Evolutionary conservation across 257 asterid genomes (phyloP).

Genomic region (Rubia yunnanensis): DNA sequence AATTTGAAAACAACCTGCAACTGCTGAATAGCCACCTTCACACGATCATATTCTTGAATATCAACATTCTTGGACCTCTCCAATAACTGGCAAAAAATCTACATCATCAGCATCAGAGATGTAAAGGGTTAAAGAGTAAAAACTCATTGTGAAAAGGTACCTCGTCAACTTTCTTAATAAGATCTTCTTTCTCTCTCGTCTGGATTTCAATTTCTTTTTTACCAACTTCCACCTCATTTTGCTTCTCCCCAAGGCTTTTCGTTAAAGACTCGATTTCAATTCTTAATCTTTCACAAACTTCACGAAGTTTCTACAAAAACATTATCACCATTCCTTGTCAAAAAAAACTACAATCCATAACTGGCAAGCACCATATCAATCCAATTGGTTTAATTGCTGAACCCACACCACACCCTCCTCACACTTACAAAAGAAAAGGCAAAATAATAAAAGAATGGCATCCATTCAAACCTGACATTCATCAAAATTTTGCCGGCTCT

Average conservation of each 20-base stretch:
- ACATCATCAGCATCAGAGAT: background rate
- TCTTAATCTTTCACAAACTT: conserved; percentile 39
- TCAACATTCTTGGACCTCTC: conserved; percentile 58
- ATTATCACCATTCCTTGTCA: background rate
- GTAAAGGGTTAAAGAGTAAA: background rate
- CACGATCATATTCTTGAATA: conserved; percentile 51
- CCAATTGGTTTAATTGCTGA: background rate
- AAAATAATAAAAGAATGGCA: background rate
- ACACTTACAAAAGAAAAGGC: background rate
- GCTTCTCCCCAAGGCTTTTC: conserved; percentile 42
- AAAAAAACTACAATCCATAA: background rate
- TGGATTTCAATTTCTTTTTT: conserved; percentile 45
- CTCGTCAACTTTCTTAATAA: conserved; percentile 57
- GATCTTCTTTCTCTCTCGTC: conserved; percentile 43
- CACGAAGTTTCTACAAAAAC: conserved; percentile 54
- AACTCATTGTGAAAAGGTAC: background rate
- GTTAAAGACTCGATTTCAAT: conserved; percentile 52
- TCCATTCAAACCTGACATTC: conserved; percentile 50
- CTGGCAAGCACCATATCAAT: background rate
- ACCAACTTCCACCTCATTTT: conserved; percentile 49
- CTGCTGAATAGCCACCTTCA: conserved; percentile 56
- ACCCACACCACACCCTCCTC: background rate
- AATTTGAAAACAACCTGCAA: conserved; percentile 28
- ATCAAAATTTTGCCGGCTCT: conserved; percentile 71
- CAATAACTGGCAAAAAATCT: conserved; percentile 26